Evolutionary conservation across 495 filamentous ascomycete genomes (phyloP), one percentile per base, ranked within the genome.

Genomic region (Aspergillus sparsus): DNA sequence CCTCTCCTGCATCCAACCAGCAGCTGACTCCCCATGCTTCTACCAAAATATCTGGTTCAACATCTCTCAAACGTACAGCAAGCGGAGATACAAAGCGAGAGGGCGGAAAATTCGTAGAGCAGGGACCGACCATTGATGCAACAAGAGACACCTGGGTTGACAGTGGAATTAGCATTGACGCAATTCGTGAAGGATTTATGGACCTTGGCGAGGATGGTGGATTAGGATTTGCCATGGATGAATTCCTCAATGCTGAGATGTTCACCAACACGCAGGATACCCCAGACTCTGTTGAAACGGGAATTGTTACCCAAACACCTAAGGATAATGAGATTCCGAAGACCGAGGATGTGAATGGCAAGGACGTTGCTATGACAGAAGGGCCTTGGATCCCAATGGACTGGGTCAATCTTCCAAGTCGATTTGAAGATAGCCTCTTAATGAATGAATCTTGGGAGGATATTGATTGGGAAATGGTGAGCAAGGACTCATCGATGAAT

Each of bases 161-260:
- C 34, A 78, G 71, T 56, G 64, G 73, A 27, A 71, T 80, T 36
- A 74, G 77, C n/a, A 65, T 76, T 7, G 71, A 76, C 33, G 63
- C 69, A 31, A 73, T 82, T 31, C 71, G 75, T 33, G 74, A 80
- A 51, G 71, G 74, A 12, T 80, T 82, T 57, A 62, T 66, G 33
- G 69, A 68, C 33, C 55, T 77, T 12, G 56, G 58, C 9, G 69
- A 68, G n/a, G 68, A 70, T 31, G 61, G 56, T 9, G 60, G 67
- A 13, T 55, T 73, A 9, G 76, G 72, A 3, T 71, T 68, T 42
- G 63, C 72, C 0, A 70, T 77, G 55, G 76, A 79, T 18, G 69
- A 77, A 49, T 78, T 79, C 50, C 55, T 80, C 61, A 77, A 80
- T 47, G 60, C 74, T 15, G 69, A 79, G 33, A 74, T 77, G 68